Evolutionary conservation across 1,284 basidiomycete genomes (phyloP).

Genomic region (Austroboletus novae-zelandiae): DNA sequence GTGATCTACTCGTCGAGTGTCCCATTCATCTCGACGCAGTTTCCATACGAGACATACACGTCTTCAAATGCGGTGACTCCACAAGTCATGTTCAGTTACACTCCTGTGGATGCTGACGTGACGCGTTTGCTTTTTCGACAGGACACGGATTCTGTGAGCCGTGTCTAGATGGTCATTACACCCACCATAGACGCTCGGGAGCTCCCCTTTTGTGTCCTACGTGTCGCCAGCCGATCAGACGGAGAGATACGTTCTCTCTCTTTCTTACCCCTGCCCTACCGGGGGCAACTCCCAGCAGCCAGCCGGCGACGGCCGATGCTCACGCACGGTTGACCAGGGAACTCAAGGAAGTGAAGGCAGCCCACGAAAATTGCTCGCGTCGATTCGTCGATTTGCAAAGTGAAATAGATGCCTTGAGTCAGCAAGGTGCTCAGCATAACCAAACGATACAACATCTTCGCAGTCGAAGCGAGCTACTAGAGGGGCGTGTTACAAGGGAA

Average conservation of each 20-base stretch:
- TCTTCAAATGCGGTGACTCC: conserved; percentile 31
- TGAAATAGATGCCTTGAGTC: conserved; percentile 13
- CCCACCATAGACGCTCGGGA: conserved; percentile 8
- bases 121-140: conserved; percentile 15
- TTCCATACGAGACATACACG: conserved; percentile 25
- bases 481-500: conserved; percentile 12
- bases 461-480: conserved; percentile 13
- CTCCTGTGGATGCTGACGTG: conserved; percentile 11
- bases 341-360: conserved; percentile 11
- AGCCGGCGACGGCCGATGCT: conserved; percentile 1
- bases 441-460: conserved; percentile 16
- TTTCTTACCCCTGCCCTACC: conserved; percentile 23
- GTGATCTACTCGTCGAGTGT: conserved; percentile 28
- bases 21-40: conserved; percentile 32
- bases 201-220: conserved; percentile 21
- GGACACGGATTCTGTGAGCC: conserved; percentile 33
- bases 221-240: conserved; percentile 29
- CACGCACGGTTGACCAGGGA: conserved; percentile 13
- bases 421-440: conserved; percentile 1
- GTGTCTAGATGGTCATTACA: conserved; percentile 25
- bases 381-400: conserved; percentile 13
- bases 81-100: conserved; percentile 1
- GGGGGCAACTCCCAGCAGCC: conserved; percentile 1
- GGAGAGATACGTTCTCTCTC: conserved; percentile 27
- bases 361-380: conserved; percentile 13